phyloP scores from a whole-genome alignment of 495 filamentous ascomycete species.

The Lophiostoma macrostomum region DNA sequence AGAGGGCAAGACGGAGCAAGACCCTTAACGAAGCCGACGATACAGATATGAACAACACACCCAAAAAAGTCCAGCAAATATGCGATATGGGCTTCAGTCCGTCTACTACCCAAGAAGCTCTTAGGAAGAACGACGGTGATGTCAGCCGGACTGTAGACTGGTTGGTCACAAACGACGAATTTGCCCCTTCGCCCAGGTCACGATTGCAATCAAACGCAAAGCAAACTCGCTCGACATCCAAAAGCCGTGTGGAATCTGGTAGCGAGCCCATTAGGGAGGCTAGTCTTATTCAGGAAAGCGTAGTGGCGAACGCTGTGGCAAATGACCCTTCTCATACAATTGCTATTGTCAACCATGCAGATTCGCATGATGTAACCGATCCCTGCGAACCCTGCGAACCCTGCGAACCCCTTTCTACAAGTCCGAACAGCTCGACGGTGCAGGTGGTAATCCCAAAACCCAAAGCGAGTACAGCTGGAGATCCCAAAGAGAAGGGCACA shows the following conservation, averaged over 20 bases:
- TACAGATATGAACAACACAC: background rate
- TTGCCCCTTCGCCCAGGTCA: background rate
- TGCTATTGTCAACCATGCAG: no score
- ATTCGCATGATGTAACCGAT: no score
- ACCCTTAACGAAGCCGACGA: slow-evolving; percentile 6
- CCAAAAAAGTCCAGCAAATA: slow-evolving; percentile 27
- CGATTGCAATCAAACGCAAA: background rate
- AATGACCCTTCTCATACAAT: no score
- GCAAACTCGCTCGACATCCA: slow-evolving; percentile 1
- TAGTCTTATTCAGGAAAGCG: no score
- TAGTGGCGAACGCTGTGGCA: no score
- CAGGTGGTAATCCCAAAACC: slow-evolving; percentile 13
- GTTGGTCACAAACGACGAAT: slow-evolving; percentile 15
- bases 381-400: background rate
- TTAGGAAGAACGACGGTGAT: slow-evolving; percentile 14
- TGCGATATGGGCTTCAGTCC: slow-evolving; percentile 33
- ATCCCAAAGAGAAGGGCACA: background rate
- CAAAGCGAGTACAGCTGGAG: background rate
- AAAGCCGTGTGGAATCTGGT: background rate
- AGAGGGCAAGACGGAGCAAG: slow-evolving; percentile 34
- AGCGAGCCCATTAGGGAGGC: no score
- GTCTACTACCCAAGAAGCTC: slow-evolving; percentile 14
- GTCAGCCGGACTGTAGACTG: slow-evolving; percentile 18
- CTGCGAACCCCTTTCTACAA: background rate
- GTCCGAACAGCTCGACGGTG: slow-evolving; percentile 1